These are phyloP conservation scores for Vanderwaltozyma tropicalis DNA, from an alignment of 805 yeast genomes.

Conservation along the genomic window DNA sequence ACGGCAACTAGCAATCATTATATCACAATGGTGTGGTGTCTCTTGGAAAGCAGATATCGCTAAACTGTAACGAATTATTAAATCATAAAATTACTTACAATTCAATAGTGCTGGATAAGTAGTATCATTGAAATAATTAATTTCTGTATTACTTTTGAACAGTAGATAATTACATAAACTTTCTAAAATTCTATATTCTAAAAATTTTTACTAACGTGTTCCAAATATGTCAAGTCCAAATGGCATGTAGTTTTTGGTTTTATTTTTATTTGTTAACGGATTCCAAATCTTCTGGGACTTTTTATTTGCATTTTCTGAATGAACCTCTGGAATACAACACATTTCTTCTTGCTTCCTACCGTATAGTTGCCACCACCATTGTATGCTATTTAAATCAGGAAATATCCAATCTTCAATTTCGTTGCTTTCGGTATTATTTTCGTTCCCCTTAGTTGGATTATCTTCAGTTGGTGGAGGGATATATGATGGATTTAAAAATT, in stretches of 20 bases:
- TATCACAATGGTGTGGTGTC: conserved; percentile 67
- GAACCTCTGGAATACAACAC: conserved; percentile 26
- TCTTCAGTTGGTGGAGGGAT: neutral
- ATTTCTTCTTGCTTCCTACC: conserved; percentile 66
- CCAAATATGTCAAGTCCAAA: conserved; percentile 20
- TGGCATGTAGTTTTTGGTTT: neutral
- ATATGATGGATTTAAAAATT: conserved; percentile 52
- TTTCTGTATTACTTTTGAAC: neutral
- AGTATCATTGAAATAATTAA: neutral
- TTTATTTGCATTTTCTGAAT: neutral
- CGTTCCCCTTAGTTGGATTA: neutral
- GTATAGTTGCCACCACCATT: conserved; percentile 84
- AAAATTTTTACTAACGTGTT: conserved; percentile 10
- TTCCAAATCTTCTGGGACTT: neutral
- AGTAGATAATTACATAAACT: neutral
- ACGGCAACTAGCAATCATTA: conserved; percentile 49
- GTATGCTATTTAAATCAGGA: conserved; percentile 39
- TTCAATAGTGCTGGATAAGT: neutral
- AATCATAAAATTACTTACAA: too few species aligned
- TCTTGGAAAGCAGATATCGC: conserved; percentile 38
- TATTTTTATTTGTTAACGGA: neutral
- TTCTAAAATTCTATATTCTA: neutral
- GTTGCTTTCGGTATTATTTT: neutral
- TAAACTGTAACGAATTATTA: conserved; percentile 8
- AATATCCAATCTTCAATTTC: conserved; percentile 35